Base-by-base conservation (phyloP, 2,329 filamentous ascomycete genomes). In the Talaromyces amestolkiae region DNA sequence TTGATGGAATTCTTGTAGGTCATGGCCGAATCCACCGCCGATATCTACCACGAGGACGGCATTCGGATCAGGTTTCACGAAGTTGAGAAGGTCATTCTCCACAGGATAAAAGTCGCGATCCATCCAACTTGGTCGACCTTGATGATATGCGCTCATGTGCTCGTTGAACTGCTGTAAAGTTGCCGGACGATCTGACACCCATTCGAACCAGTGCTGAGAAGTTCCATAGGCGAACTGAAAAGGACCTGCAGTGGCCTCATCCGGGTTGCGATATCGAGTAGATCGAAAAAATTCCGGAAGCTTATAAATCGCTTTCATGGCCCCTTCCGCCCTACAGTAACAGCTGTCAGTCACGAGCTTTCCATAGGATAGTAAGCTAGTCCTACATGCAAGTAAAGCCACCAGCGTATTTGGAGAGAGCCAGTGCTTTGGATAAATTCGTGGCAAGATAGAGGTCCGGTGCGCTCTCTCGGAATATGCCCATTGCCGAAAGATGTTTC, bases 401-500 rank as follows among this genome's bases (percentile, higher is more conserved):
- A 24, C 71, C 72, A 53, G 59, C 68, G 58, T 71, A 73, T 13
- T 72, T 69, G 2, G 68, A 65, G 1, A 71, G 58, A 11, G 58
- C 59, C 24, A 79, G 54, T 2, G 74, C 69, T 19, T 62, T 76
- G 2, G 75, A 70, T 60, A 77, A 74, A 39, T 73, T 73, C 17
- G 70, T 79, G 3, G 70, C 68, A 17, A 71, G 69, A 63, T 79
- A 79, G 45, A 73, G 69, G 63, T 78, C 72, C 1, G 67, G 67
- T 1, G 72, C 74, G 4, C 71, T 72, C 62, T 79, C 76, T 2
- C 66, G 65, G 51, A 79, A 68, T 19, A 75, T 72, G 15, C 75
- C 75, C 70, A 78, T 76, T 3, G 77, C 70, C n/a, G 63, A 69
- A 0, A 79, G 68, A 27, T 79, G 77, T 61, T 76, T 74, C 53